These are phyloP conservation scores for Hymenoscyphus salicellus DNA, from an alignment of 2,329 filamentous ascomycete species.

Conservation along the genomic window DNA sequence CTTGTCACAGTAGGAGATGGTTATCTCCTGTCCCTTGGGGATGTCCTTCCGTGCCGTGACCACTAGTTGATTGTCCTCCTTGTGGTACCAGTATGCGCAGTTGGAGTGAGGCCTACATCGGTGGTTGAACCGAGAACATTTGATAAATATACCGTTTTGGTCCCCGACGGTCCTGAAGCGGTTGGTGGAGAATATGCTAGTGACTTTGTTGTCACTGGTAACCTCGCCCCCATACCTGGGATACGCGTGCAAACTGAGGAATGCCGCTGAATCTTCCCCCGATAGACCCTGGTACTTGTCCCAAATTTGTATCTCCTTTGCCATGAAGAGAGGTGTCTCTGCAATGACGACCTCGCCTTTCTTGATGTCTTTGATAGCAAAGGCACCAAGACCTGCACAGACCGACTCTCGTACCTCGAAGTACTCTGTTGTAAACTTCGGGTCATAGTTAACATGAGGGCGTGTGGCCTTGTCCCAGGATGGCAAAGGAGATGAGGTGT, in stretches of 20 bases:
- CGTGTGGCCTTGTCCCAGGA: not conserved
- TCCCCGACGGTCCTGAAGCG: conserved; percentile 19
- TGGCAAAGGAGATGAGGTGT: not conserved
- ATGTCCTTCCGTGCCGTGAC: conserved; percentile 43
- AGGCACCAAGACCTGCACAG: conserved; percentile 33
- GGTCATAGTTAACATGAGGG: not conserved
- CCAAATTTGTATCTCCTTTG: conserved; percentile 18
- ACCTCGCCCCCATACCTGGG: conserved; percentile 12
- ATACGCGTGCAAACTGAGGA: conserved; percentile 22
- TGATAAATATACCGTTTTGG: conserved; percentile 44
- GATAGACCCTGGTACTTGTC: conserved; percentile 24
- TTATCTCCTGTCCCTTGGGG: conserved; percentile 47
- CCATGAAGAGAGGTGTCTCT: conserved; percentile 30
- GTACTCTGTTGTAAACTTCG: conserved; percentile 25
- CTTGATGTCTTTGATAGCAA: conserved; percentile 31
- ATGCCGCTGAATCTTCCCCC: conserved; percentile 21
- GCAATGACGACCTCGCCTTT: conserved; percentile 25
- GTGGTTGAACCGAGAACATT: conserved; percentile 58
- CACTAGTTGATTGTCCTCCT: conserved; percentile 37
- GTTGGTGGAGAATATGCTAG: conserved; percentile 34
- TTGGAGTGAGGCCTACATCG: conserved; percentile 47
- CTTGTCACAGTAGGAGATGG: conserved; percentile 48
- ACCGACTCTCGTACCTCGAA: conserved; percentile 31
- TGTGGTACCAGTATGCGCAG: conserved; percentile 42
- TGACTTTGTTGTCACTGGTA: conserved; percentile 10